Conservation (phyloP, 345 rosid species). For the Pistacia atlantica region DNA sequence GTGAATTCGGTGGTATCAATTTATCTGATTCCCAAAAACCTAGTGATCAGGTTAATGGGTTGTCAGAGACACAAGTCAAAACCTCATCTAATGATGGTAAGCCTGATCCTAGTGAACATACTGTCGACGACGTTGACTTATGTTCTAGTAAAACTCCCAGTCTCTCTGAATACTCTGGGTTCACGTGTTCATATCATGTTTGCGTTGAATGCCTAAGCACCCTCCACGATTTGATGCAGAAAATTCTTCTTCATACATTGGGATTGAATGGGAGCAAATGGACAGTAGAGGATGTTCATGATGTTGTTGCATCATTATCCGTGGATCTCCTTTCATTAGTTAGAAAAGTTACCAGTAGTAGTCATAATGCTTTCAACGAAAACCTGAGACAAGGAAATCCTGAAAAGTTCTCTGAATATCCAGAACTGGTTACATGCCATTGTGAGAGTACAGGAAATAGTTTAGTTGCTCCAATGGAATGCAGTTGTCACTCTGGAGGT, state of each 20-base stretch:
- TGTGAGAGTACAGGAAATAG: conserved; percentile 46
- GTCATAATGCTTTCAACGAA: conserved; percentile 30
- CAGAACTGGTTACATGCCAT: conserved; percentile 32
- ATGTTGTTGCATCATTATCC: conserved; percentile 68
- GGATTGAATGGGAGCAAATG: conserved; percentile 38
- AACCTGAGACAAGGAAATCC: conserved; percentile 27
- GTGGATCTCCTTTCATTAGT: conserved; percentile 62
- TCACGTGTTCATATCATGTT: conserved; percentile 61
- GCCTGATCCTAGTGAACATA: conserved; percentile 20
- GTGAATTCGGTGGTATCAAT: conserved; percentile 15
- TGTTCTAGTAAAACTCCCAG: conserved; percentile 22
- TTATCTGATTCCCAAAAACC: conserved; percentile 21
- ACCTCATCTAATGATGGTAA: conserved; percentile 23
- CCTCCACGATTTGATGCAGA: conserved; percentile 54
- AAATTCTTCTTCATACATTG: conserved; percentile 46
- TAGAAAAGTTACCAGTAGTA: conserved; percentile 39
- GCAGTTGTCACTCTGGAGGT: conserved; percentile 57
- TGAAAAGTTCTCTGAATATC: conserved; percentile 16
- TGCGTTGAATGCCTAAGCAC: conserved; percentile 60
- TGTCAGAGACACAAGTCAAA: not conserved
- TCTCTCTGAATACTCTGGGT: conserved; percentile 34
- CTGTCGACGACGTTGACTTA: conserved; percentile 18
- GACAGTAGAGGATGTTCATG: conserved; percentile 67
- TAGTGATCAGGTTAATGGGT: conserved; percentile 27
- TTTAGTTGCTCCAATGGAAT: conserved; percentile 40